Evolutionary conservation across 495 filamentous ascomycete genomes (phyloP).

Genomic region (Xylaria cubensis): DNA sequence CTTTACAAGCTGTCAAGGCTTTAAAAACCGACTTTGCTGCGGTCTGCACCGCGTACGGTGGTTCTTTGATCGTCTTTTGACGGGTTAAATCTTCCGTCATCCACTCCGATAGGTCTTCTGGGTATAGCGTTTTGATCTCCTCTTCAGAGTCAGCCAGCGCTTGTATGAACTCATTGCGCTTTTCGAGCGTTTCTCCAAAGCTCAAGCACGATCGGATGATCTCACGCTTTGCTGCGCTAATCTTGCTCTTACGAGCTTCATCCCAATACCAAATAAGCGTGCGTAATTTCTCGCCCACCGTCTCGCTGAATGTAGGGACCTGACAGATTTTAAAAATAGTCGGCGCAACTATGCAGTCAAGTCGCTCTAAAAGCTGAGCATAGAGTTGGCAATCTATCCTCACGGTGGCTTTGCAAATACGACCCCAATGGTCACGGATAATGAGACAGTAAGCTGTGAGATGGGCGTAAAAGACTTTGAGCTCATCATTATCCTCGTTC

Average conservation of each 20-base stretch:
- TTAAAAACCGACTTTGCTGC: constrained; percentile 15
- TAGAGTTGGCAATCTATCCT: not conserved
- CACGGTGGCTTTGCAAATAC: not conserved
- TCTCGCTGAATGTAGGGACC: not conserved
- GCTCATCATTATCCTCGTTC: not conserved
- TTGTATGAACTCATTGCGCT: not conserved
- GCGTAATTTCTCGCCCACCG: not conserved
- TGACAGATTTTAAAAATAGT: not conserved
- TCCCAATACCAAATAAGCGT: not conserved
- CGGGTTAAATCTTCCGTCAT: not conserved
- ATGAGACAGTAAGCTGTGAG: constrained; percentile 16
- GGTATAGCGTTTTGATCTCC: constrained; percentile 8
- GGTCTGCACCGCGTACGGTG: constrained; percentile 7
- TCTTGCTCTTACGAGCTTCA: not conserved
- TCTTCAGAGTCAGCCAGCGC: not conserved
- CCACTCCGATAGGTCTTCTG: not conserved
- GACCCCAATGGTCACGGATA: constrained; percentile 6
- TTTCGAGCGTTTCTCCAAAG: not conserved
- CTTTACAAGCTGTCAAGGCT: constrained; percentile 13
- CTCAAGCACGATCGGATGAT: not conserved
- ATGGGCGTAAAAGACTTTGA: constrained; percentile 13
- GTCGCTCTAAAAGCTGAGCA: not conserved
- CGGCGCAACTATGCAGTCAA: not conserved
- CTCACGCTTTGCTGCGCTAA: not conserved
- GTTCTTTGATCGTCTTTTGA: not conserved